Base-by-base conservation (phyloP, 2,329 filamentous ascomycete genomes). In the Metarhizium rileyi region DNA sequence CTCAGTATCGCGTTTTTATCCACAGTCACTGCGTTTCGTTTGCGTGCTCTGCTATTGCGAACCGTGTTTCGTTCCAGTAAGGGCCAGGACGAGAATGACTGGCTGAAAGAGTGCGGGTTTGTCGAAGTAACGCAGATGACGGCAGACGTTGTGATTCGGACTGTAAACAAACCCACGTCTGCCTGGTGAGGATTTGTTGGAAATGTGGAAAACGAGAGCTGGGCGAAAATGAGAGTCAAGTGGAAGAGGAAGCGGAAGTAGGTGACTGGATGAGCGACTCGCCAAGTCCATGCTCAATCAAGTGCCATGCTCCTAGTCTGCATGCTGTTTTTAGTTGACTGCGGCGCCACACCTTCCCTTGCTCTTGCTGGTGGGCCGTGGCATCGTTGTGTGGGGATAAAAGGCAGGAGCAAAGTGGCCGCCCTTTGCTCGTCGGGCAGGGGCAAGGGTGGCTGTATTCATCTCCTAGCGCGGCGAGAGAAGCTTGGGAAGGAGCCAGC, bases 11-110 rank as follows among this genome's bases (percentile, higher is more conserved):
- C 4, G 23, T 23, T 42, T 10, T 42, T 23, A 3, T 20, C 16
- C 25, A 8, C 1, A 25, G 18, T 23, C 7, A 14, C 16, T 7
- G 18, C 25, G 4, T 42, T 14, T 22, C 9, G 18, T 30, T 7
- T n/a, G 26, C 16, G 23, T 20, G 23, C 52, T 22, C 47, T 26
- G 22, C 44, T 43, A 9, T 42, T 30, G 26, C 46, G 28, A 28
- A 52, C 47, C 41, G 55, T 47, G 25, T 45, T 55, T 30, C 12
- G 48, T 12, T 50, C 38, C 35, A 42, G 10, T 6, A 22, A 20
- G n/a, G 38, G 22, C 14, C 22, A 9, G 10, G 7, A 25, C 20
- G 20, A 42, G 38, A 25, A 42, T 20, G 38, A 42, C 38, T 42
- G 38, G 38, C 22, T 18, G 22, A 12, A 14, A 42, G 38, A 22